Base-by-base conservation (phyloP, 73 alveolate genomes). In the Paramecium octaurelia region DNA sequence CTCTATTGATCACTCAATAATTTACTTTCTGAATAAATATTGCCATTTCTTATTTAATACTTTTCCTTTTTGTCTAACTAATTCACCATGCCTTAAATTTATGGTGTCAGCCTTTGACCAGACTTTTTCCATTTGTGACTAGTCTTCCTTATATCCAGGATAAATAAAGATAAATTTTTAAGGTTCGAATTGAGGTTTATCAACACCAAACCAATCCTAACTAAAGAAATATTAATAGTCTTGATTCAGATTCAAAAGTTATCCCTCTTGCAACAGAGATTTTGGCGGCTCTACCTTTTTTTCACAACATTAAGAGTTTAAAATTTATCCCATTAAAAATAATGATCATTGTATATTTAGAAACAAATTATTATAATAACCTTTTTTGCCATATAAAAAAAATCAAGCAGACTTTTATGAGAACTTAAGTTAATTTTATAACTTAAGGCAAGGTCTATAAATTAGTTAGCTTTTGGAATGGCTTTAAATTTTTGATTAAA, bases 31-130 rank as follows among this genome's bases (percentile, higher is more conserved):
- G 12, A 89, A 42, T 18, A 89, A 83, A 46, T 89, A 89, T 70
- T 89, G 86, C 94, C 94, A 89, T 89, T 89, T 89, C 77, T 70
- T 70, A 43, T 77, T 83, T 64, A 89, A 83, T 1, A 89, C 91
- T 70, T 68, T 48, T 70, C 88, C 86, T 48, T 89, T 89, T 34
- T 38, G 27, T 71, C 94, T 71, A 70, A 46, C 70, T 46, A 89
- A 89, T 69, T 70, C 88, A 6, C 94, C 94, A 89, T 89, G 94
- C 31, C 88, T 68, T 21, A 89, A 36, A 44, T 89, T 31, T 31
- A 46, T 54, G 2, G 75, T 59, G 71, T 89, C 94, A 42, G 88
- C 86, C 38, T 89, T 89, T 23, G 38, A 58, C 94, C 94, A 89
- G 27, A 70, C 44, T 34, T 71, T 89, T 16, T 83, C 88, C 91